These are phyloP conservation scores for Pestalotiopsis sp. DNA, from an alignment of 2,329 filamentous ascomycete genomes.

Conservation along the genomic window DNA sequence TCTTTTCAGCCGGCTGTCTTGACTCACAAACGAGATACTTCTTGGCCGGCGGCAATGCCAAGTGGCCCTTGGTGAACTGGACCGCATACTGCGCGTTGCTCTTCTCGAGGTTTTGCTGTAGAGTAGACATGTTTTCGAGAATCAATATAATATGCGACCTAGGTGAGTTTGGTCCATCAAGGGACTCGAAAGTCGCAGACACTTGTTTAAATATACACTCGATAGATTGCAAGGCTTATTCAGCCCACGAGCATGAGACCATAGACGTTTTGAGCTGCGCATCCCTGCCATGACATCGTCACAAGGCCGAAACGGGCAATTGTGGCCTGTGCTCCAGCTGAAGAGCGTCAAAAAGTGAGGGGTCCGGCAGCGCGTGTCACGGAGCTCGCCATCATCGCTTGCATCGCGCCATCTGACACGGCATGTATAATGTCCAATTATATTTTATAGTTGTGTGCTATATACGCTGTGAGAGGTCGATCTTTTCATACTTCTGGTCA, in stretches of 20 bases:
- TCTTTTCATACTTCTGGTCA: background rate
- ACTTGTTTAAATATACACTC: background rate
- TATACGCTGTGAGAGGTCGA: background rate
- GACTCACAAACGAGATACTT: constrained; percentile 64
- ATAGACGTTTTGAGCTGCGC: background rate
- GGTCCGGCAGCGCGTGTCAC: background rate
- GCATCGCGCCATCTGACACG: constrained; percentile 1
- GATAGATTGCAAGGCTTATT: background rate
- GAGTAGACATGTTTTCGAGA: constrained; percentile 31
- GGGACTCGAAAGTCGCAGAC: background rate
- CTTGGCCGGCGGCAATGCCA: constrained; percentile 70
- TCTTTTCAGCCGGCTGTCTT: background rate
- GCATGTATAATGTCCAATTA: background rate
- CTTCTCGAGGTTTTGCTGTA: constrained; percentile 56
- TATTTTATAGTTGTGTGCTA: background rate
- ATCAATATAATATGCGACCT: background rate
- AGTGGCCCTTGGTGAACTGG: constrained; percentile 65
- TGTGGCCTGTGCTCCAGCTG: background rate
- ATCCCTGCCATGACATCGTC: background rate
- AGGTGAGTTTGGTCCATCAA: background rate
- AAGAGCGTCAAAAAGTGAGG: constrained; percentile 1
- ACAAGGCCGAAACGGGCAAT: background rate
- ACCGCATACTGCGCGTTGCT: constrained; percentile 61
- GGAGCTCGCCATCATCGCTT: constrained; percentile 3
- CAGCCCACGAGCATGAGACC: background rate